These are phyloP conservation scores for Nitzschia putrida DNA, from an alignment of 108 stramenopile genomes.

Conservation along the genomic window DNA sequence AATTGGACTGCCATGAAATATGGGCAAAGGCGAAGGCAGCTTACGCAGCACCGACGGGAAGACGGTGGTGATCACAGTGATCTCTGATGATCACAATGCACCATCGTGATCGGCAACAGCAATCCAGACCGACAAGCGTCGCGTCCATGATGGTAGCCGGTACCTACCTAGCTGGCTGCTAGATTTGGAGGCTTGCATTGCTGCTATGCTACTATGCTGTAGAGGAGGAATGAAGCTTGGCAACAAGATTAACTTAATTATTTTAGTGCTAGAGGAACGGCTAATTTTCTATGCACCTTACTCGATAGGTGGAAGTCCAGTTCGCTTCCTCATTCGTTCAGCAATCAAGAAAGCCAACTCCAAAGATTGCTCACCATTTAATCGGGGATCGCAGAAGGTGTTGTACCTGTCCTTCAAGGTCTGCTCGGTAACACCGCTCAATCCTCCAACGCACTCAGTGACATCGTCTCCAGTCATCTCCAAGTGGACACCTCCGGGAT, in stretches of 20 bases:
- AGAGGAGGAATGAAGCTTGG: too few relatives aligned
- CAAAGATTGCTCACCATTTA: conserved; percentile 97
- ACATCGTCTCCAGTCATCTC: conserved; percentile 99
- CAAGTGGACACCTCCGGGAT: conserved; percentile 96
- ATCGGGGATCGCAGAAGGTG: conserved; percentile 96
- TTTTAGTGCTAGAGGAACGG: too few relatives aligned
- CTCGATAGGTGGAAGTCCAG: conserved; percentile 83
- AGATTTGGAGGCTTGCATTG: neutral
- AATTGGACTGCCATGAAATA: too few relatives aligned
- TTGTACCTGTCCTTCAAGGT: conserved; percentile 83
- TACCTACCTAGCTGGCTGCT: too few relatives aligned
- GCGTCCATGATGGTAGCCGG: too few relatives aligned
- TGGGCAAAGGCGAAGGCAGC: too few relatives aligned
- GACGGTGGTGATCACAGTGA: too few relatives aligned
- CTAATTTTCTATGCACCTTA: conserved; percentile 19
- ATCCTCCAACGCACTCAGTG: conserved; percentile 97
- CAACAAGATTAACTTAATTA: too few relatives aligned
- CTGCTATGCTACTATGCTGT: neutral
- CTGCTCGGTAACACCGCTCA: conserved; percentile 82
- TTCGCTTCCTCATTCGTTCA: conserved; percentile 88
- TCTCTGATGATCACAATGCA: too few relatives aligned
- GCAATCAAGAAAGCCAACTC: conserved; percentile 97
- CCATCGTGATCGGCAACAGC: too few relatives aligned
- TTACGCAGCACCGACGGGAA: too few relatives aligned
- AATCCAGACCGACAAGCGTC: too few relatives aligned